Evolutionary conservation across 495 filamentous ascomycete species (phyloP).

Genomic region (Usnea hakonensis): DNA sequence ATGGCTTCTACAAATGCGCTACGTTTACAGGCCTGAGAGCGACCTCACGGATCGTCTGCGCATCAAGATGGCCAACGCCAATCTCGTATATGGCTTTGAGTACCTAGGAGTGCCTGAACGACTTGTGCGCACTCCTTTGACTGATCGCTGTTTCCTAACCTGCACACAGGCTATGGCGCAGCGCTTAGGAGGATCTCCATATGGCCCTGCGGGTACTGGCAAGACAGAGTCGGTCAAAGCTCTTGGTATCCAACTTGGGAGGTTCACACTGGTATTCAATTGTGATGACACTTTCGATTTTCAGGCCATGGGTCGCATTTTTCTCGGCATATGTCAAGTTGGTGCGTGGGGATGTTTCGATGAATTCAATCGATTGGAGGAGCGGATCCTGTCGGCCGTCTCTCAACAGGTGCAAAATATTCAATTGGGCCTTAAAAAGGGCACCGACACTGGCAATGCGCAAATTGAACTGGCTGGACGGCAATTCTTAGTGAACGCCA

Average conservation of each 20-base stretch:
- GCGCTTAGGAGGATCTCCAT: conserved; percentile 90
- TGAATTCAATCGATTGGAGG: conserved; percentile 97
- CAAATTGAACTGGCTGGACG: conserved; percentile 92
- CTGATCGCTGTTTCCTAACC: conserved; percentile 95
- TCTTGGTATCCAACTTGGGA: conserved; percentile 87
- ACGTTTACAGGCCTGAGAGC: conserved; percentile 73
- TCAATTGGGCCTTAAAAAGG: conserved; percentile 83
- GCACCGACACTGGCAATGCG: conserved; percentile 64
- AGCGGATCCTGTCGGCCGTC: conserved; percentile 92
- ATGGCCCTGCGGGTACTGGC: conserved; percentile 96
- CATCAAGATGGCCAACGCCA: conserved; percentile 95
- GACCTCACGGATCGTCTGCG: conserved; percentile 77
- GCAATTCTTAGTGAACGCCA: conserved; percentile 74
- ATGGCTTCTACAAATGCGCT: conserved; percentile 98
- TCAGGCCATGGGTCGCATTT: conserved; percentile 98
- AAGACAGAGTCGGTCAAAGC: conserved; percentile 99
- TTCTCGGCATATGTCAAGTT: conserved; percentile 98
- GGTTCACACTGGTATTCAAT: conserved; percentile 97
- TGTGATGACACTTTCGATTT: conserved; percentile 99
- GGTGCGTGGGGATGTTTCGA: conserved; percentile 99
- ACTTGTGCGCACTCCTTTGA: conserved; percentile 90
- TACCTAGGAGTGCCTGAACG: conserved; percentile 94
- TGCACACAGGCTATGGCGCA: conserved; percentile 93
- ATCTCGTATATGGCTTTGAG: conserved; percentile 92
- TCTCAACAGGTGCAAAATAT: conserved; percentile 99